Evolutionary conservation across 2,329 filamentous ascomycete species (phyloP).

Genomic region (Helicocarpus griseus): DNA sequence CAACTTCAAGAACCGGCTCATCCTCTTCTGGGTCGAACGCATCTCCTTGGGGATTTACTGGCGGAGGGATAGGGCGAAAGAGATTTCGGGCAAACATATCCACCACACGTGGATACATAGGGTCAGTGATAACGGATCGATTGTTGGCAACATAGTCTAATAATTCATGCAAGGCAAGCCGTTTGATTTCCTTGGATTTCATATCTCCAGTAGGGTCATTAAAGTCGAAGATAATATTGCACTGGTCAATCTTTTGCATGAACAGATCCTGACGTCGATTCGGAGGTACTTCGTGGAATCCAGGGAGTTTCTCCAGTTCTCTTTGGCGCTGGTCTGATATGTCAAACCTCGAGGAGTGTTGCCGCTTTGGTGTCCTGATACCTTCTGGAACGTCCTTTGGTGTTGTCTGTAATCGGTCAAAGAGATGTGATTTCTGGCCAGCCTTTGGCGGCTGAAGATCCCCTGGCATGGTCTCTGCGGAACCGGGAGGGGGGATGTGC

Average conservation of each 20-base stretch:
- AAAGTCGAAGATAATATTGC: constrained; percentile 99
- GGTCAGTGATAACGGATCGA: constrained; percentile 93
- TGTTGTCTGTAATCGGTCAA: constrained; percentile 81
- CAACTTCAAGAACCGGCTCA: constrained; percentile 93
- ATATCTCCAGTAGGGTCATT: constrained; percentile 97
- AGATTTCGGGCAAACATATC: constrained; percentile 99
- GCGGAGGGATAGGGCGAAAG: constrained; percentile 92
- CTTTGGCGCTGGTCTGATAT: constrained; percentile 83
- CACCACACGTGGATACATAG: constrained; percentile 96
- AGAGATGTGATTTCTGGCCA: constrained; percentile 78
- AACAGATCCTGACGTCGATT: constrained; percentile 93
- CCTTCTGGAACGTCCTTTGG: constrained; percentile 96
- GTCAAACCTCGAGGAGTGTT: constrained; percentile 95
- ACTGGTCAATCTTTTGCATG: constrained; percentile 99
- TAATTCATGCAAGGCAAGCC: constrained; percentile 86
- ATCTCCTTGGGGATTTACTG: constrained; percentile 95
- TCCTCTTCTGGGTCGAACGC: constrained; percentile 98
- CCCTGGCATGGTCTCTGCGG: constrained; percentile 95
- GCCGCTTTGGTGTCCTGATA: constrained; percentile 85
- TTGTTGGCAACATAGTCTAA: constrained; percentile 98
- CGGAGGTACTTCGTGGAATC: constrained; percentile 94
- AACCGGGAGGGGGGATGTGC: constrained; percentile 87
- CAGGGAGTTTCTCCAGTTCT: constrained; percentile 92
- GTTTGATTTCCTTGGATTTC: constrained; percentile 99
- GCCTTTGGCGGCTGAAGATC: constrained; percentile 91